A percentile compares a stretch with the other conserved stretches of the same genome.
These are phyloP conservation scores for Nemania sp. DNA, from an alignment of 2,329 filamentous ascomycete genomes.

Conservation along the genomic window DNA sequence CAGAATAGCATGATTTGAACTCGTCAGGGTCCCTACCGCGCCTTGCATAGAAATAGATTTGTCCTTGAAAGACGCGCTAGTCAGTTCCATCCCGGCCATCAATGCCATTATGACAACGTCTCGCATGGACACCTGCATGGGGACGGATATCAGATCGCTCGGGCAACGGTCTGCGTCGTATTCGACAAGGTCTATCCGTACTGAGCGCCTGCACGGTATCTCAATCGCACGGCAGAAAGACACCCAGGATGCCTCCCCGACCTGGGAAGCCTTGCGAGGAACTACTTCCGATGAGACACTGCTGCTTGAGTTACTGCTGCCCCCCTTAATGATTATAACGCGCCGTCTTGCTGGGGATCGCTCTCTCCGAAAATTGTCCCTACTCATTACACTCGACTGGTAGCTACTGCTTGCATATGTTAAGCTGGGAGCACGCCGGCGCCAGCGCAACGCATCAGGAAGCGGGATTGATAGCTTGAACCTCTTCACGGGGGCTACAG, in stretches of 20 bases:
- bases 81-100: slow-evolving; percentile 18
- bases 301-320: no score
- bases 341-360: no score
- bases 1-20: slow-evolving; percentile 14
- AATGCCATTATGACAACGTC: slow-evolving; percentile 12
- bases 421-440: neutral
- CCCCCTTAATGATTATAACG: no score
- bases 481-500: neutral
- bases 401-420: neutral
- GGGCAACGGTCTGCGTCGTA: slow-evolving; percentile 18
- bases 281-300: no score
- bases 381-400: neutral
- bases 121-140: slow-evolving; percentile 18
- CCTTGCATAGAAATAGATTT: slow-evolving; percentile 19
- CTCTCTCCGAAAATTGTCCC: neutral
- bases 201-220: slow-evolving; percentile 2
- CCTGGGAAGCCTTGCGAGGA: neutral
- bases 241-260: slow-evolving; percentile 16
- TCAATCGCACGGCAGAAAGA: slow-evolving; percentile 17
- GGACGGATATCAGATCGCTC: slow-evolving; percentile 10
- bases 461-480: slow-evolving; percentile 3
- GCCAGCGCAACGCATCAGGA: slow-evolving; percentile 3
- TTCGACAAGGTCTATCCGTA: slow-evolving; percentile 14
- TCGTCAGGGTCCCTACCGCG: slow-evolving; percentile 9
- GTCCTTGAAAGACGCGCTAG: slow-evolving; percentile 7